Base-by-base conservation (phyloP, 495 filamentous ascomycete species). In the Penicillium malachiteum region DNA sequence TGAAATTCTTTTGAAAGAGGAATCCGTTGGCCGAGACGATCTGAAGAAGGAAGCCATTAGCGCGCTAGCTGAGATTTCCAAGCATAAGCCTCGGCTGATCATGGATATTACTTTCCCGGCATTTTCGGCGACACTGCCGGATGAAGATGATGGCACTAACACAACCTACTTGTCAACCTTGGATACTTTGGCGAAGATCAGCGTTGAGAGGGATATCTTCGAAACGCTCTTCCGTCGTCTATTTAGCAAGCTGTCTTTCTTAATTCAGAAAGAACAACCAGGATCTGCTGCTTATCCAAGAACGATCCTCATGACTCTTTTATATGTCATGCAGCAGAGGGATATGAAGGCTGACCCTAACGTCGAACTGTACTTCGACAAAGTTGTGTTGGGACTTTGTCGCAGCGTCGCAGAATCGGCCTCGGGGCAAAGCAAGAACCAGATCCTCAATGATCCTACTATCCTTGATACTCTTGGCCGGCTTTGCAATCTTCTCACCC, bases 71-170 rank as follows among this genome's bases (percentile, higher is more conserved):
- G 80, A 85, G 32, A 79, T 91, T 46, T 87, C 87, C 7, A 85
- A 80, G 56, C 75, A 83, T 48, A 87, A 85, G 58, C 82, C 86
- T 11, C 78, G 79, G n/a, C 65, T 87, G 21, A 84, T 91, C 16
- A 81, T 88, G 68, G 80, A 89, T 47, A 84, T 85, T 32, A 87
- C 87, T 0, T 85, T 91, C 68, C 87, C 87, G 12, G 83, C 83
- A 9, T 89, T 91, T 61, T 82, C 90, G 72, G 87, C 87, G 1
- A 80, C 81, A 30, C 71, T 91, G 2, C 87, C 87, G 4, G 86
- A 89, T 44, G 69, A 71, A 18, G 80, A 80, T 48, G 69, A 78
- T 26, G 72, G 73, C 9, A 63, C 63, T 0, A 72, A 70, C 31
- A 59, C 62, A 16, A 57, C 63, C 3, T 88, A 87, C 60, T 46